These are phyloP conservation scores for Salix brachista DNA, from an alignment of 345 rosid genomes.

Conservation along the genomic window DNA sequence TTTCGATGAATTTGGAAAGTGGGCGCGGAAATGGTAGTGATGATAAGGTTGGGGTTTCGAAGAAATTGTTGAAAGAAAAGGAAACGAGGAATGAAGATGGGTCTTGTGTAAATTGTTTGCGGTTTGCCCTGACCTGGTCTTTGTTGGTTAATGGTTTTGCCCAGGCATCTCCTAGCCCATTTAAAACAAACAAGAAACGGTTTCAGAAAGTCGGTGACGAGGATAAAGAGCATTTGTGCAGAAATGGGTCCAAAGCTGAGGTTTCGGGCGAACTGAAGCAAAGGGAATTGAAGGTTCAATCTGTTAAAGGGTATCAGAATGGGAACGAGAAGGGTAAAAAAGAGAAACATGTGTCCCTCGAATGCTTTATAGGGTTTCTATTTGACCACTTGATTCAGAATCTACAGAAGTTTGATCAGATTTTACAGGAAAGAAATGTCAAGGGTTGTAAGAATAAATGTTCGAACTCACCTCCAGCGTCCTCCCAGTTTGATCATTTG, in stretches of 20 bases:
- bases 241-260: constrained; percentile 27
- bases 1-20: constrained; percentile 41
- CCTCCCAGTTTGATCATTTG: constrained; percentile 43
- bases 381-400: constrained; percentile 55
- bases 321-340: constrained; percentile 25
- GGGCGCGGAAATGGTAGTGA: constrained; percentile 4
- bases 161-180: constrained; percentile 61
- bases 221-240: constrained; percentile 30
- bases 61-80: constrained; percentile 35
- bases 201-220: constrained; percentile 40
- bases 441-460: constrained; percentile 17
- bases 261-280: constrained; percentile 21
- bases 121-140: constrained; percentile 71
- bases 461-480: constrained; percentile 20
- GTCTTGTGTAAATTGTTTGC: constrained; percentile 67
- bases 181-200: constrained; percentile 48
- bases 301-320: constrained; percentile 10
- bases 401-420: constrained; percentile 63
- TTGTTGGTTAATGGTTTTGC: constrained; percentile 64
- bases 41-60: constrained; percentile 24
- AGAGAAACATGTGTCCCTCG: constrained; percentile 40
- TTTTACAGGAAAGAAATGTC: constrained; percentile 34
- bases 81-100: constrained; percentile 40
- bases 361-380: constrained; percentile 48
- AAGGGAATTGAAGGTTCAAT: constrained; percentile 27